These are phyloP conservation scores for Aureobasidium uvarum DNA, from an alignment of 2,329 filamentous ascomycete genomes.

Conservation along the genomic window DNA sequence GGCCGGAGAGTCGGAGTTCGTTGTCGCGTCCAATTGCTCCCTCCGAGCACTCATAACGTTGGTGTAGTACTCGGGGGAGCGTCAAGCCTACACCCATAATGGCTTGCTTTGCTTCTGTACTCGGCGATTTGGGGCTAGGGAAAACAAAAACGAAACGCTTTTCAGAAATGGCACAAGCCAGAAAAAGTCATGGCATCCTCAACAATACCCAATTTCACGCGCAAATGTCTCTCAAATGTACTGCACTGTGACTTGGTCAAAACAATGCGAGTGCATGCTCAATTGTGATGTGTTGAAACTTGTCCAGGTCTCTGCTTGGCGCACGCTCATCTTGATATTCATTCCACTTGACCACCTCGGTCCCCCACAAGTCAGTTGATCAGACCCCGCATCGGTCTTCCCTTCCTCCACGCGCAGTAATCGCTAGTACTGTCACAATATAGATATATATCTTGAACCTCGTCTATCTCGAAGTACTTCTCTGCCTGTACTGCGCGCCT, in stretches of 20 bases:
- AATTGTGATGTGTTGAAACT: not conserved
- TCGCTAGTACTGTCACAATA: not conserved
- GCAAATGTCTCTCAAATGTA: constrained; percentile 4
- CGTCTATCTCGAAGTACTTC: not conserved
- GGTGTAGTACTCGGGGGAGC: constrained; percentile 18
- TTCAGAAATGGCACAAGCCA: constrained; percentile 25
- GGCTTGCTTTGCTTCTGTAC: constrained; percentile 26
- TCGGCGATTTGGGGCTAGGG: constrained; percentile 27
- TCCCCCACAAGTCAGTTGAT: constrained; percentile 4
- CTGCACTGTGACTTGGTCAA: constrained; percentile 2
- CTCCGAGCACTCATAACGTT: constrained; percentile 25
- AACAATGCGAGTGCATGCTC: not conserved
- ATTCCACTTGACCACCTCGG: not conserved
- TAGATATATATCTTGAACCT: constrained; percentile 7
- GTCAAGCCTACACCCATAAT: constrained; percentile 26
- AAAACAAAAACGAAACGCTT: constrained; percentile 27
- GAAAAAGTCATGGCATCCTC: constrained; percentile 25
- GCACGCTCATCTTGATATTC: not conserved
- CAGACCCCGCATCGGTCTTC: constrained; percentile 18
- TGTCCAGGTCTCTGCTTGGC: not conserved
- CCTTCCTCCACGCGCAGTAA: constrained; percentile 16
- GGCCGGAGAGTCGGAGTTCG: constrained; percentile 17
- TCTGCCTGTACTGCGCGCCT: not conserved
- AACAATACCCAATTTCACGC: constrained; percentile 26
- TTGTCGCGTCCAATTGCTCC: constrained; percentile 20